phyloP scores from a whole-genome alignment of 2,329 filamentous ascomycete genomes.

The Verticillium albo-atrum region DNA sequence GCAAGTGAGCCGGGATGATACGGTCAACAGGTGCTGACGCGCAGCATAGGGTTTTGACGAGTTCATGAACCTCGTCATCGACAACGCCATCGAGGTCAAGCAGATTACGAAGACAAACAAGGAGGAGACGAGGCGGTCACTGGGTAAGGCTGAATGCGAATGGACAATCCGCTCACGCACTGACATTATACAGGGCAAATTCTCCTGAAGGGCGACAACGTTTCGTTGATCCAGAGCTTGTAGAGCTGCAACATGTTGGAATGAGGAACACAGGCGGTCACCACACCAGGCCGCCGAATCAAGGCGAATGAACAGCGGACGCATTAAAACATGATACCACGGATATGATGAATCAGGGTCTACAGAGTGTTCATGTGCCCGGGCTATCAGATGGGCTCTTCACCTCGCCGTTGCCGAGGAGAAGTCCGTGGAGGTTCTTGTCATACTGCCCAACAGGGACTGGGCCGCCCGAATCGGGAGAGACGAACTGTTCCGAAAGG shows the following conservation, averaged over 20 bases:
- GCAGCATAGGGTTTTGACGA: conserved; percentile 82
- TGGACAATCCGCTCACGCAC: neutral
- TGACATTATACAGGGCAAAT: conserved; percentile 61
- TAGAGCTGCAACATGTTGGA: conserved; percentile 43
- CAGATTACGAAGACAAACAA: conserved; percentile 73
- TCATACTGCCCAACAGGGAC: conserved; percentile 76
- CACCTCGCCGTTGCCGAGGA: conserved; percentile 66
- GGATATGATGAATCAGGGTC: neutral
- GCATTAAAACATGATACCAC: conserved; percentile 21
- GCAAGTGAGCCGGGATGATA: conserved; percentile 55
- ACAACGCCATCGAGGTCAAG: conserved; percentile 91
- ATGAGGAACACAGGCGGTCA: neutral
- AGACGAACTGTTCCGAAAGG: conserved; percentile 78
- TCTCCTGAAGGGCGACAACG: conserved; percentile 82
- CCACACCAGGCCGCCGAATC: neutral
- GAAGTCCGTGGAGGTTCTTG: conserved; percentile 72
- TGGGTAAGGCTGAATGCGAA: conserved; percentile 54
- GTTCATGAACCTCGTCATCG: conserved; percentile 98
- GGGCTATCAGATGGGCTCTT: conserved; percentile 22
- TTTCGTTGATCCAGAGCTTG: conserved; percentile 71
- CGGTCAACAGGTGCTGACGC: conserved; percentile 49
- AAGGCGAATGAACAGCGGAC: neutral
- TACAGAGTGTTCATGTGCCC: neutral
- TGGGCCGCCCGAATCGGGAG: conserved; percentile 48
- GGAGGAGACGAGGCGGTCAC: conserved; percentile 69